phyloP scores from a whole-genome alignment of 1,284 basidiomycete genomes.

The Ustilago cynodontis region DNA sequence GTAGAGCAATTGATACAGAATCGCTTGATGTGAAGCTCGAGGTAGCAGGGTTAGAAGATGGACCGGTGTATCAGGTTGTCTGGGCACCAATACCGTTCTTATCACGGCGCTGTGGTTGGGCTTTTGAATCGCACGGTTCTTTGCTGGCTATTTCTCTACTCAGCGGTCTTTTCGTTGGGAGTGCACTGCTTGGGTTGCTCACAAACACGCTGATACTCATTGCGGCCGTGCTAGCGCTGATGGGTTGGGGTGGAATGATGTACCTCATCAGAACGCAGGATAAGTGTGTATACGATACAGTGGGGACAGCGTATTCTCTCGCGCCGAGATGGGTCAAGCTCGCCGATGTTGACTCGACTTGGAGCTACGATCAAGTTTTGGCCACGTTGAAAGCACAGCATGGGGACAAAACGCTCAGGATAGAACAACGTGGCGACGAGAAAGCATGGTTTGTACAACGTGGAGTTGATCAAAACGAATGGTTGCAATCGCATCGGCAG shows the following conservation, averaged over 20 bases:
- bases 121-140: slow-evolving; percentile 12
- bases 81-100: slow-evolving; percentile 26
- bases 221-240: slow-evolving; percentile 93
- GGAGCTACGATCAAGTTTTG: slow-evolving; percentile 13
- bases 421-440: slow-evolving; percentile 78
- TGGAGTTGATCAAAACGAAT: slow-evolving; percentile 69
- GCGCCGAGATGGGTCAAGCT: slow-evolving; percentile 26
- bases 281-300: slow-evolving; percentile 28
- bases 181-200: slow-evolving; percentile 6
- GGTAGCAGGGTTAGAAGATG: slow-evolving; percentile 15
- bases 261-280: slow-evolving; percentile 14
- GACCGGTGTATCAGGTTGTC: slow-evolving; percentile 29
- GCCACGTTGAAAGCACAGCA: neutral
- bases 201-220: slow-evolving; percentile 81
- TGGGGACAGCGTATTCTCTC: slow-evolving; percentile 38
- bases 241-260: slow-evolving; percentile 13
- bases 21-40: slow-evolving; percentile 10
- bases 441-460: slow-evolving; percentile 73
- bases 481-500: slow-evolving; percentile 21
- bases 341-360: slow-evolving; percentile 6
- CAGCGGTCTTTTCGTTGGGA: neutral
- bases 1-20: neutral
- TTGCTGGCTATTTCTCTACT: neutral
- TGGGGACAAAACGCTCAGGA: slow-evolving; percentile 71
- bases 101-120: neutral